Evolutionary conservation across 2,329 filamentous ascomycete genomes (phyloP), one percentile per base, ranked within the genome.

Genomic region (Verticillium dahliae): DNA sequence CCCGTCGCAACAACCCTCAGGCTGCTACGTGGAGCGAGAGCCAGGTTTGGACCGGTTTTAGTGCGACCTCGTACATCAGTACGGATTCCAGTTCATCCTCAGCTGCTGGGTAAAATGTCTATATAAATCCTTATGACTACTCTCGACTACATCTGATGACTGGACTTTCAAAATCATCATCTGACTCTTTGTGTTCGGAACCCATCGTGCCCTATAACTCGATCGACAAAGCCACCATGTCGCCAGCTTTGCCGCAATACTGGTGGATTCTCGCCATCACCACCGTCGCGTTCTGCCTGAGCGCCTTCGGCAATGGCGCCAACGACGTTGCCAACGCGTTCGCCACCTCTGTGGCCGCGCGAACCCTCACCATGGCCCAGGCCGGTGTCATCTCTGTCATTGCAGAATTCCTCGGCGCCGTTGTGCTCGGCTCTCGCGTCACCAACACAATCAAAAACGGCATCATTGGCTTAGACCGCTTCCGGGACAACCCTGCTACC

Each of bases 321-420:
- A 65, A 65, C 62, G 63, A 65, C 60, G 63, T 65, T 38, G 59
- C 62, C 37, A 84, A 83, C 69, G 76, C 80, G 0, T 84, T 81
- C 71, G 81, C 81, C 37, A 81, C 79, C 27, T 79, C 75, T 2
- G 79, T 84, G 39, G 80, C 80, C 14, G 81, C 81, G 3, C 73
- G 76, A 31, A 81, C 80, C 41, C 74, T 84, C 66, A 79, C 78
- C 45, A 81, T 83, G 78, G 73, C 75, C 58, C 79, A 81, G 68
- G 81, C 76, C 67, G 81, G 80, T 65, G 67, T 82, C 31, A 70
- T 84, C 22, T 76, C 80, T 59, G 73, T 77, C 31, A 65, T 77
- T 62, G 82, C 80, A 18, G 81, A 84, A 67, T 79, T 84, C 65
- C 69, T 80, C 13, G 81, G 81, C 61, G 81, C 81, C n/a, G 76